phyloP scores from a whole-genome alignment of 2,329 filamentous ascomycete species.

The Phialophora expanda region DNA sequence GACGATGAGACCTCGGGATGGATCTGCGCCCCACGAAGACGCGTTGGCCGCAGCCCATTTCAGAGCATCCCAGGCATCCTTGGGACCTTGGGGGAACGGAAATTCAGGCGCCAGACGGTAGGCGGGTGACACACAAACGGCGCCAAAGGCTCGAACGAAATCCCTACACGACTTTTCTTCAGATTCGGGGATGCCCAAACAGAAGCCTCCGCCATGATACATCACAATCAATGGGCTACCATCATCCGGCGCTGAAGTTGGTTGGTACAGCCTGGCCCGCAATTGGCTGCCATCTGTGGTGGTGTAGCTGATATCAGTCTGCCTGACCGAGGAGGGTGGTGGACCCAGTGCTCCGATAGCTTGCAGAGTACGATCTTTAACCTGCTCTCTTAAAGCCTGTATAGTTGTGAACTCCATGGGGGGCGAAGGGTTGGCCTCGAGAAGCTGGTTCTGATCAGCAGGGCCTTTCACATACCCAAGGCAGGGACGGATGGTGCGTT shows the following conservation, averaged over 20 bases:
- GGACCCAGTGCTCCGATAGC: no score
- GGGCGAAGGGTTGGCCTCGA: no score
- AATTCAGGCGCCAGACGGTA: constrained; percentile 35
- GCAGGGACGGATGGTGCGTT: no score
- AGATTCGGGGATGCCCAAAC: constrained; percentile 32
- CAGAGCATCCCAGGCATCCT: constrained; percentile 34
- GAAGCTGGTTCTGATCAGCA: no score
- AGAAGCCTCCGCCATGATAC: constrained; percentile 40
- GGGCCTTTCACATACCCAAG: no score
- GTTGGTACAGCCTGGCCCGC: no score
- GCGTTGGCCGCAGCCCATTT: constrained; percentile 46
- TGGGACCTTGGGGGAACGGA: constrained; percentile 39
- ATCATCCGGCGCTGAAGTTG: background rate
- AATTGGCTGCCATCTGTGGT: no score
- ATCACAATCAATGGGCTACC: constrained; percentile 32
- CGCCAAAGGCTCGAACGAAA: constrained; percentile 28
- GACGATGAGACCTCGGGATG: constrained; percentile 53
- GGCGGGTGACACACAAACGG: constrained; percentile 15
- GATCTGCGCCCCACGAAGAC: constrained; percentile 43
- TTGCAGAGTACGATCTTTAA: no score
- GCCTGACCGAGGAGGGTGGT: no score
- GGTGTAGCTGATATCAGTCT: no score
- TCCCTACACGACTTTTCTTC: constrained; percentile 27
- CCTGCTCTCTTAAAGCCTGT: no score
- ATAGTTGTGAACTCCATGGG: no score